These are phyloP conservation scores for Saccharum officinarum DNA, from an alignment of 176 grass and related monocot genomes.

Conservation along the genomic window DNA sequence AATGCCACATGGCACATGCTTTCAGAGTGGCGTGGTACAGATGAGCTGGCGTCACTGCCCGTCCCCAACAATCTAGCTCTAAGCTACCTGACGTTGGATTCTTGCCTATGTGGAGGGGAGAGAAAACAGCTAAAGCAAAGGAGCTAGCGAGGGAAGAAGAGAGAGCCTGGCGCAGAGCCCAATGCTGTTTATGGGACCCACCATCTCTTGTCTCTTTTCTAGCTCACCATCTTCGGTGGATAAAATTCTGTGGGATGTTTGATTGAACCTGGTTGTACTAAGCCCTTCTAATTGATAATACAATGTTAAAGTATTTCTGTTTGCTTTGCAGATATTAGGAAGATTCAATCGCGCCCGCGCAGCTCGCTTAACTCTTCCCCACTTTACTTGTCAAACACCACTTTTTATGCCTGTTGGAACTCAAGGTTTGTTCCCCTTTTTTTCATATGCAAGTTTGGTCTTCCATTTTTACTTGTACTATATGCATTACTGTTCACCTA, in stretches of 20 bases:
- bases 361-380: constrained; percentile 77
- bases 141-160: background rate
- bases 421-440: constrained; percentile 54
- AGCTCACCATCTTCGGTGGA: constrained; percentile 10
- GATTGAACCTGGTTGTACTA: background rate
- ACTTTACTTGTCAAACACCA: constrained; percentile 91
- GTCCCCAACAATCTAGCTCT: background rate
- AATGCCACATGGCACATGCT: constrained; percentile 36
- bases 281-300: background rate
- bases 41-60: constrained; percentile 1
- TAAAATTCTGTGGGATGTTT: constrained; percentile 21
- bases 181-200: background rate
- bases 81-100: background rate
- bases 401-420: constrained; percentile 99
- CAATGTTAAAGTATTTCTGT: constrained; percentile 19
- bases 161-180: background rate
- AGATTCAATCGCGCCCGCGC: constrained; percentile 94
- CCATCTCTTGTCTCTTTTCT: background rate
- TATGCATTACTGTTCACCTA: background rate
- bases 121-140: background rate
- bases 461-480: background rate
- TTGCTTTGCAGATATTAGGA: constrained; percentile 71
- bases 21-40: constrained; percentile 16
- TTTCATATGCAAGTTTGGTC: background rate
- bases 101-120: background rate